Base-by-base conservation (phyloP, 805 yeast genomes). In the Candida dendrica region DNA sequence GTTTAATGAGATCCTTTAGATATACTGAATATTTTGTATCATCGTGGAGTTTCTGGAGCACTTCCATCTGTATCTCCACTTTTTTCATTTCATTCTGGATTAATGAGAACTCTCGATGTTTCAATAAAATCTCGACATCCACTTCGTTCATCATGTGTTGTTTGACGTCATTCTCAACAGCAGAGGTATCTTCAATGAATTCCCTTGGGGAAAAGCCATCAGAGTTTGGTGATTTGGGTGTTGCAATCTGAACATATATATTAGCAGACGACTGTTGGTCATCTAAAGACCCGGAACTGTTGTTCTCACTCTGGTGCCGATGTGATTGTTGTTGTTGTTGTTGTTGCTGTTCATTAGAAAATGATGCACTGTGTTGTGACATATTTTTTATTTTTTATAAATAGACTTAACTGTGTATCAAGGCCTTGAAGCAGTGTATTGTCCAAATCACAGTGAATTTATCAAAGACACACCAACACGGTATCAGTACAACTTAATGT, bases 101-200 rank as follows among this genome's bases (percentile, higher is more conserved):
- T 17, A 70, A 55, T 32, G 67, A 62, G 36, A 72, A 55, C 54
- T 81, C 85, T 43, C 73, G 69, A 57, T 79, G 82, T 42, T 77
- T 79, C 39, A 81, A 59, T 24, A 81, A 52, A 11, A 80, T 76
- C 49, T 80, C 85, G 36, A 79, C 53, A 53, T 80, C 81, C 16
- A 80, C 61, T 48, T 77, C 78, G 44, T 73, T 58, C n/a, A 59
- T 34, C 4, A 68, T 46, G 38, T 61, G 63, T 29, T 54, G 59
- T 44, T 60, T 68, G 18, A 61, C 59, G 43, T 42, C 49, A 32
- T 45, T 48, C 14, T 42, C 37, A 9, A 44, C 43, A 17, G 13
- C n/a, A 24, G 38, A 11, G 36, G n/a, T 4, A 8, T 27, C 30
- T 20, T 43, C 49, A 6, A 34, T 42, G 20, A 44, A 47, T 15